Conservation (phyloP, 305 asterid species). For the Petunia hybrid region DNA sequence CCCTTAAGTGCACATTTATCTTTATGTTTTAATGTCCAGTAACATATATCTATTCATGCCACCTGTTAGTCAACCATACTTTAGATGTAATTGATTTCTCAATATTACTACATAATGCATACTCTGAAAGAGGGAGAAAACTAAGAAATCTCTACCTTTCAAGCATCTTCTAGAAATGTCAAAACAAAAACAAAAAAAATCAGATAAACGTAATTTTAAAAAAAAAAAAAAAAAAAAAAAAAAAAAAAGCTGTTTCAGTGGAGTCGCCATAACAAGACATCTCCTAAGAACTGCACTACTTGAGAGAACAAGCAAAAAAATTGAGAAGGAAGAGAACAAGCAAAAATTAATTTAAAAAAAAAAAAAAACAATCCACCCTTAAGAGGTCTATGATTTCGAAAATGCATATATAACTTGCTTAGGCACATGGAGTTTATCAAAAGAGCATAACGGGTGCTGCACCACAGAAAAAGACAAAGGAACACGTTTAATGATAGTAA, state of each 20-base stretch:
- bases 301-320: not conserved
- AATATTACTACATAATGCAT: not conserved
- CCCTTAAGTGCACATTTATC: not conserved
- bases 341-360: not conserved
- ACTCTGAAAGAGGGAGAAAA: not conserved
- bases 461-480: not conserved
- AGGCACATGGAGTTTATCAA: not conserved
- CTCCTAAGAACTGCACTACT: not conserved
- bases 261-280: not conserved
- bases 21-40: not conserved
- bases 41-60: not conserved
- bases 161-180: not conserved
- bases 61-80: not conserved
- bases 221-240: not conserved
- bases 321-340: conserved; percentile 12
- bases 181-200: not conserved
- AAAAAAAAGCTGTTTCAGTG: not conserved
- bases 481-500: not conserved
- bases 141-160: not conserved
- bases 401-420: not conserved
- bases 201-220: not conserved
- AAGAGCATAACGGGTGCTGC: not conserved
- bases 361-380: not conserved
- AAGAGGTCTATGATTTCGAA: not conserved
- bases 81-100: not conserved